Evolutionary conservation across 116 monocot genomes (phyloP).

Genomic region (Dioscorea cayenensis): DNA sequence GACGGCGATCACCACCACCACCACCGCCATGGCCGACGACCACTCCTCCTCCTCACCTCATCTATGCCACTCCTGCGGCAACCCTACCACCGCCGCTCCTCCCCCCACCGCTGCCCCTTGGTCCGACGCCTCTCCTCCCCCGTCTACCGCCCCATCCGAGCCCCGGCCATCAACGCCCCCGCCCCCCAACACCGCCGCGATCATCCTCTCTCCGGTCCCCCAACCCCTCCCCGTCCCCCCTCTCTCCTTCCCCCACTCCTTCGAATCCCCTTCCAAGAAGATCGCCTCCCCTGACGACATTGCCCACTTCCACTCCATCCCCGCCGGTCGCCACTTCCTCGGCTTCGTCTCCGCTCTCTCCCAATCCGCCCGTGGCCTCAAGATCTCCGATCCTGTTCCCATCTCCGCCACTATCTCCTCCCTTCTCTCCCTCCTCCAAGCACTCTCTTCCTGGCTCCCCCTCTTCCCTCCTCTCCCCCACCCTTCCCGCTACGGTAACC

Average conservation of each 20-base stretch:
- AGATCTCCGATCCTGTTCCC: slow-evolving; percentile 64
- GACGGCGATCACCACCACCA: no score
- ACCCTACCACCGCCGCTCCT: neutral
- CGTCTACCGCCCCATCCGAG: slow-evolving; percentile 75
- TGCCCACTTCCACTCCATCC: slow-evolving; percentile 44
- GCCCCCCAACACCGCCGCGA: slow-evolving; percentile 40
- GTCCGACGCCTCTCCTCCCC: slow-evolving; percentile 39
- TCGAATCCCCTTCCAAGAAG: slow-evolving; percentile 52
- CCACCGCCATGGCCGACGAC: no score
- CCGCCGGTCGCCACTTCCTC: slow-evolving; percentile 69
- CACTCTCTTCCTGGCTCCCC: slow-evolving; percentile 43
- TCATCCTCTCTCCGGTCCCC: slow-evolving; percentile 77
- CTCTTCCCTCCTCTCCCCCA: slow-evolving; percentile 57
- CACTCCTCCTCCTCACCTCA: no score
- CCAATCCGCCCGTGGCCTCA: slow-evolving; percentile 57
- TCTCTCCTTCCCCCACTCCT: slow-evolving; percentile 35
- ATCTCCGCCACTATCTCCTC: slow-evolving; percentile 21
- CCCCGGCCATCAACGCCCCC: slow-evolving; percentile 72
- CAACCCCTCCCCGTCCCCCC: slow-evolving; percentile 70
- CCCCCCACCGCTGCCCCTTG: slow-evolving; percentile 15
- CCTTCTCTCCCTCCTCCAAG: slow-evolving; percentile 41
- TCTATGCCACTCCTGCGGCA: no score
- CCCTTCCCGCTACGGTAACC: slow-evolving; percentile 77
- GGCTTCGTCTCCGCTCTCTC: slow-evolving; percentile 94
- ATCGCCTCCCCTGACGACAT: slow-evolving; percentile 71